Conservation (phyloP, 2,329 filamentous ascomycete species). For the Cryoendolithus antarcticus region DNA sequence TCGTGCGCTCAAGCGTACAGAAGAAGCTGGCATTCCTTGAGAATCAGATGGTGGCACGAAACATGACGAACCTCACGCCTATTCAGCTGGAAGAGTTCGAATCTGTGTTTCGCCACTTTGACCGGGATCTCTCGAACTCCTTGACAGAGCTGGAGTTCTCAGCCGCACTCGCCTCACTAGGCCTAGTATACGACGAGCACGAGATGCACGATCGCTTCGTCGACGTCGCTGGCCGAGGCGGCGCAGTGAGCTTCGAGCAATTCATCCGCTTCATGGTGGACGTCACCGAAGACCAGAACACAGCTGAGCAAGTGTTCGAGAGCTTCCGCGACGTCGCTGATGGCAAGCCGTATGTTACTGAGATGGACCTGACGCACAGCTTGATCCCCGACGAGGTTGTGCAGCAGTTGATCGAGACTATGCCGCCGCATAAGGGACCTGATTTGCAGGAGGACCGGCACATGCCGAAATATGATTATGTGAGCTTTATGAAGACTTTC, state of each 20-base stretch:
- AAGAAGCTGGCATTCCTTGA: conserved; percentile 96
- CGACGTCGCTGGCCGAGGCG: conserved; percentile 60
- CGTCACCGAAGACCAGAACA: conserved; percentile 97
- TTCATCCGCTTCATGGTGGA: conserved; percentile 99
- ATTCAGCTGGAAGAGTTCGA: conserved; percentile 98
- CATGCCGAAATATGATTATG: conserved; percentile 85
- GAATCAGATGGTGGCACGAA: conserved; percentile 95
- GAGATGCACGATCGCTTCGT: conserved; percentile 96
- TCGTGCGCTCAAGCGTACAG: conserved; percentile 82
- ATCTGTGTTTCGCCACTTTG: conserved; percentile 95
- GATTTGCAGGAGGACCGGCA: conserved; percentile 78
- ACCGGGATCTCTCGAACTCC: conserved; percentile 81
- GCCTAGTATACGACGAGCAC: conserved; percentile 89
- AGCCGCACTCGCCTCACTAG: conserved; percentile 85
- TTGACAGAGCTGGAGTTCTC: conserved; percentile 92
- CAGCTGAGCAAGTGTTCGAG: conserved; percentile 95
- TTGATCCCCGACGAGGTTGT: conserved; percentile 96
- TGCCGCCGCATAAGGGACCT: conserved; percentile 72
- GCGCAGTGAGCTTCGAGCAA: conserved; percentile 83
- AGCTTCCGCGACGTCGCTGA: conserved; percentile 95
- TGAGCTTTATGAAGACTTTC: conserved; percentile 77
- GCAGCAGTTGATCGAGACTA: conserved; percentile 75
- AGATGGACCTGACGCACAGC: conserved; percentile 89
- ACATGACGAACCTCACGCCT: conserved; percentile 96
- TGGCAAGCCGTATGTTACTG: conserved; percentile 96